Evolutionary conservation across 192 early-diverging fungal species (phyloP).

Genomic region (Gaertneriomyces sp.): DNA sequence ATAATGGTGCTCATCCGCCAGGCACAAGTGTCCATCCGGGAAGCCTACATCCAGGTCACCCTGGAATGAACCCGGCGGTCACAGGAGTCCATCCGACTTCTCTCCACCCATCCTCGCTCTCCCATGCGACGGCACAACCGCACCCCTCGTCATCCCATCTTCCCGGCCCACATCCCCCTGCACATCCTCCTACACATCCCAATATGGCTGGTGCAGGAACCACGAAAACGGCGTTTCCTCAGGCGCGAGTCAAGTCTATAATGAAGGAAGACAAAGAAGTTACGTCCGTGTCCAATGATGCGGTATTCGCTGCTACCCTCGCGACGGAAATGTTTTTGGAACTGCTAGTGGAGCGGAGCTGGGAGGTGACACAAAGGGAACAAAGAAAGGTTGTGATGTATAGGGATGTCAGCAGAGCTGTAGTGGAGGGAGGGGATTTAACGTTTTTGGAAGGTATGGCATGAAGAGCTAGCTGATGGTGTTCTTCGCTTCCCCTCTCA

Average conservation of each 20-base stretch:
- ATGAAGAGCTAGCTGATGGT: background rate
- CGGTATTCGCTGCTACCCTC: slow-evolving; percentile 22
- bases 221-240: slow-evolving; percentile 25
- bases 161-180: too few species aligned
- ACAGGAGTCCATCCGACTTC: too few species aligned
- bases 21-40: too few species aligned
- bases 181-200: too few species aligned
- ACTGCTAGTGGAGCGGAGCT: slow-evolving; percentile 13
- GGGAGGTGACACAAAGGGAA: slow-evolving; percentile 6
- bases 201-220: too few species aligned
- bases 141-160: too few species aligned
- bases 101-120: too few species aligned
- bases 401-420: slow-evolving; percentile 16
- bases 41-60: too few species aligned
- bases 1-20: too few species aligned
- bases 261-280: slow-evolving; percentile 27
- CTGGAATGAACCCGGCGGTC: too few species aligned
- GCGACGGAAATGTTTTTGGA: slow-evolving; percentile 34
- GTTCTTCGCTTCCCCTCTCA: background rate
- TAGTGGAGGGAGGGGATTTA: slow-evolving; percentile 12
- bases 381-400: slow-evolving; percentile 17
- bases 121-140: too few species aligned
- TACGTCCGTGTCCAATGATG: slow-evolving; percentile 4
- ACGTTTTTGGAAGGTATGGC: slow-evolving; percentile 9
- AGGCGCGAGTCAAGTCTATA: slow-evolving; percentile 29